Evolutionary conservation across 495 filamentous ascomycete species (phyloP).

Genomic region (Cryomyces antarcticus): DNA sequence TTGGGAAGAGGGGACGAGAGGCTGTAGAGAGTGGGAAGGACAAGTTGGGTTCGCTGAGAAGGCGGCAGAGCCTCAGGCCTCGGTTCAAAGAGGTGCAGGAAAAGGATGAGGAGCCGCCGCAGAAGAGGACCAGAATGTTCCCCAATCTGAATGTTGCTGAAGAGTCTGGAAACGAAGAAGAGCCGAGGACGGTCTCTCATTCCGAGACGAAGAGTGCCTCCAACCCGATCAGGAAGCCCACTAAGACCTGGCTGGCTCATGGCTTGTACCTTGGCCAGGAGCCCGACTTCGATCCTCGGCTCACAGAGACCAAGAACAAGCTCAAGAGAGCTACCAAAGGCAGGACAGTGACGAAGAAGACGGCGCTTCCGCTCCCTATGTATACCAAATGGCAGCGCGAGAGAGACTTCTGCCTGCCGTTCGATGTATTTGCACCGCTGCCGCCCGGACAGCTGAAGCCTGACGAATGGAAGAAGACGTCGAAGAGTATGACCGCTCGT

Average conservation of each 20-base stretch:
- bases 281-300: conserved; percentile 36
- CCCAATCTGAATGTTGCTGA: background rate
- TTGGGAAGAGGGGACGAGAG: conserved; percentile 31
- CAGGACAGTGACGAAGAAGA: conserved; percentile 19
- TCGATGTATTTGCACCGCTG: conserved; percentile 70
- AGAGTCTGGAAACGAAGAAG: conserved; percentile 7
- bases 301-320: conserved; percentile 41
- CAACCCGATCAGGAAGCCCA: conserved; percentile 5
- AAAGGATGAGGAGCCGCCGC: conserved; percentile 3
- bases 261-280: conserved; percentile 85
- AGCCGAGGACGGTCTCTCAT: conserved; percentile 22
- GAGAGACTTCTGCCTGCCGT: conserved; percentile 69
- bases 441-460: conserved; percentile 74
- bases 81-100: conserved; percentile 21
- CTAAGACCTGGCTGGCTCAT: conserved; percentile 44
- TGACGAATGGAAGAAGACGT: conserved; percentile 72
- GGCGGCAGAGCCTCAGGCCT: conserved; percentile 16
- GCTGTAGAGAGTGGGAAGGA: conserved; percentile 23
- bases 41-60: conserved; percentile 10
- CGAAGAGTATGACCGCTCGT: conserved; percentile 46
- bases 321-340: conserved; percentile 30
- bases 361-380: conserved; percentile 44
- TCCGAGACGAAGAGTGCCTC: conserved; percentile 9
- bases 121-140: conserved; percentile 5
- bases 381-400: conserved; percentile 26